Percentiles rank a stretch among this genome's conserved stretches.
Conservation (phyloP, 768 basidiomycete species). For the Leccinum rimulosum region DNA sequence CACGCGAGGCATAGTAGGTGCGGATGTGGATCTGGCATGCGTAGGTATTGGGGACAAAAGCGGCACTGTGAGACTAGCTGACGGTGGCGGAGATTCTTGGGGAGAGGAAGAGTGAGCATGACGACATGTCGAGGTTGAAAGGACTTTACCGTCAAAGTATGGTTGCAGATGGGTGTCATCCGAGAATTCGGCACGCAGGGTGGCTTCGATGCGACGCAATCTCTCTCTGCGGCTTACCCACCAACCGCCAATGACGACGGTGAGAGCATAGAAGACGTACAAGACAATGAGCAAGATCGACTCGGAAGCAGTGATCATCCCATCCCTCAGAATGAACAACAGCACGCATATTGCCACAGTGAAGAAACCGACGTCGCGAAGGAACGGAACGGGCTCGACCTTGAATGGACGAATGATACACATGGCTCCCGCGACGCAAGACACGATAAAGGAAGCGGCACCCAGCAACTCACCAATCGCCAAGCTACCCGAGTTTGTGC, state of each 20-base stretch:
- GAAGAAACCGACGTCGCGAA: conserved; percentile 96
- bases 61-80: conserved; percentile 13
- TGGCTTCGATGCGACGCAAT: conserved; percentile 44
- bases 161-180: conserved; percentile 44
- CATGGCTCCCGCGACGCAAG: conserved; percentile 97
- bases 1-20: conserved; percentile 37
- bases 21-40: conserved; percentile 40
- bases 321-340: conserved; percentile 75
- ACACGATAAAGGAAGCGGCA: conserved; percentile 93
- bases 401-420: conserved; percentile 94
- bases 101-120: conserved; percentile 4
- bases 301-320: conserved; percentile 66
- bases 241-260: conserved; percentile 79
- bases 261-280: conserved; percentile 73
- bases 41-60: conserved; percentile 33
- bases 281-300: conserved; percentile 65
- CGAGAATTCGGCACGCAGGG: conserved; percentile 58
- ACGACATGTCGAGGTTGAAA: neutral
- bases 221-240: conserved; percentile 58
- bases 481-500: conserved; percentile 76
- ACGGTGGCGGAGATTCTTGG: conserved; percentile 8
- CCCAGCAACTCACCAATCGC: conserved; percentile 96
- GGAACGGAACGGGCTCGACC: conserved; percentile 75
- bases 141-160: conserved; percentile 64
- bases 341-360: conserved; percentile 77